A percentile compares a stretch with the other conserved stretches of the same genome.
Evolutionary conservation across 768 basidiomycete genomes (phyloP).

Genomic region (Filobasidium wieringae): DNA sequence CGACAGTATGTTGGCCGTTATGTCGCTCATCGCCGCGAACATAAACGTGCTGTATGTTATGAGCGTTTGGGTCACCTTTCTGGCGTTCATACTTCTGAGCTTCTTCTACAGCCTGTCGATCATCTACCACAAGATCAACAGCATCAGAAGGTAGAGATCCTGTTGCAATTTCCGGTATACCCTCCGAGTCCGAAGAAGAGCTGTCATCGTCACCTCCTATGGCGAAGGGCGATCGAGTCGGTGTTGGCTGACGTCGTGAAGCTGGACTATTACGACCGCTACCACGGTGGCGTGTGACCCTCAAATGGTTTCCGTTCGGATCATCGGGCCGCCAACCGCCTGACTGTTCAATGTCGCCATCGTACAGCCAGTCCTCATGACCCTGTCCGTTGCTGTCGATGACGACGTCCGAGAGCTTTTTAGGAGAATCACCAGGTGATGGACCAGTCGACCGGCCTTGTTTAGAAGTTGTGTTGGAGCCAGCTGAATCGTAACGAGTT

Average conservation of each 20-base stretch:
- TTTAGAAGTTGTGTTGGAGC: no score
- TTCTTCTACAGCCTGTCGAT: constrained; percentile 46
- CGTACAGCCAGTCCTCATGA: constrained; percentile 25
- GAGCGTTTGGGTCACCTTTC: constrained; percentile 50
- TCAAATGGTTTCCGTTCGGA: background rate
- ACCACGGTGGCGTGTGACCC: background rate
- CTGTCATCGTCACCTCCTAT: constrained; percentile 22
- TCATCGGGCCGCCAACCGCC: constrained; percentile 20
- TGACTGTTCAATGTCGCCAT: constrained; percentile 29
- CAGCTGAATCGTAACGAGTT: no score
- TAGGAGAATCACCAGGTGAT: no score
- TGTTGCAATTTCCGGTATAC: constrained; percentile 17
- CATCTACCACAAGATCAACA: constrained; percentile 77
- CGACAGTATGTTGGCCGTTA: background rate
- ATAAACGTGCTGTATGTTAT: constrained; percentile 31
- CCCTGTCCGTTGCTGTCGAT: constrained; percentile 2
- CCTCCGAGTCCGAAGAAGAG: constrained; percentile 21
- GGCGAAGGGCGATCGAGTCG: constrained; percentile 22
- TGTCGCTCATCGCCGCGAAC: background rate
- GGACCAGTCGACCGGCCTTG: no score
- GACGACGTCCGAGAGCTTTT: background rate
- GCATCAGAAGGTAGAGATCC: constrained; percentile 48
- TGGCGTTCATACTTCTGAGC: constrained; percentile 48
- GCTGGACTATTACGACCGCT: background rate
- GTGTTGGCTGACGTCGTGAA: constrained; percentile 11